Conservation (phyloP, 2,329 filamentous ascomycete species). For the Ophiocordyceps polyrhachis-furcata region DNA sequence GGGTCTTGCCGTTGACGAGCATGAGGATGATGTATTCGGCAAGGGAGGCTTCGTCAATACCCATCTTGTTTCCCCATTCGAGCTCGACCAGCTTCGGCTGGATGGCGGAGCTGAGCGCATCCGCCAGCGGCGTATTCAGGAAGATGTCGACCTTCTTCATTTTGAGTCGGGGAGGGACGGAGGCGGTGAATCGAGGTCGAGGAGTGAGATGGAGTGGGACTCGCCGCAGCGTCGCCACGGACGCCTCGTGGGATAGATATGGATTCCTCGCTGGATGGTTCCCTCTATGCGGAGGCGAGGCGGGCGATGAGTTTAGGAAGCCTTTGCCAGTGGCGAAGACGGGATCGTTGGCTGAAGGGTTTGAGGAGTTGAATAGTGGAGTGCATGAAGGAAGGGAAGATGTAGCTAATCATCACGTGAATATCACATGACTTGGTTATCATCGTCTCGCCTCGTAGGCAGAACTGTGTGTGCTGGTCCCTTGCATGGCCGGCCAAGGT, state of each 20-base stretch:
- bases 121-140: constrained; percentile 64
- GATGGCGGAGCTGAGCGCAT: constrained; percentile 64
- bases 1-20: constrained; percentile 87
- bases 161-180: not conserved
- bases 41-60: constrained; percentile 59
- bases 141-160: constrained; percentile 57
- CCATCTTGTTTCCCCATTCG: constrained; percentile 67
- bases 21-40: constrained; percentile 95
- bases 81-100: constrained; percentile 84
- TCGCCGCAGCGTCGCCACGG: not conserved
- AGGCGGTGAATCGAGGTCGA: not conserved
- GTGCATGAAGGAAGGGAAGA: too few relatives aligned
- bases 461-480: too few relatives aligned
- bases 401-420: too few relatives aligned
- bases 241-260: not conserved
- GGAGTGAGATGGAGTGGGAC: not conserved
- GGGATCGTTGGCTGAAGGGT: too few relatives aligned
- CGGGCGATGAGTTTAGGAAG: too few relatives aligned
- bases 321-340: too few relatives aligned
- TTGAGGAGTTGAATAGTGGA: too few relatives aligned
- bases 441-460: too few relatives aligned
- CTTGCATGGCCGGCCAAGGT: too few relatives aligned
- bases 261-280: not conserved
- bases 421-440: too few relatives aligned
- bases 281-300: too few relatives aligned